These are phyloP conservation scores for Larix sibirica DNA, from an alignment of 83 land plant species.

Conservation along the genomic window DNA sequence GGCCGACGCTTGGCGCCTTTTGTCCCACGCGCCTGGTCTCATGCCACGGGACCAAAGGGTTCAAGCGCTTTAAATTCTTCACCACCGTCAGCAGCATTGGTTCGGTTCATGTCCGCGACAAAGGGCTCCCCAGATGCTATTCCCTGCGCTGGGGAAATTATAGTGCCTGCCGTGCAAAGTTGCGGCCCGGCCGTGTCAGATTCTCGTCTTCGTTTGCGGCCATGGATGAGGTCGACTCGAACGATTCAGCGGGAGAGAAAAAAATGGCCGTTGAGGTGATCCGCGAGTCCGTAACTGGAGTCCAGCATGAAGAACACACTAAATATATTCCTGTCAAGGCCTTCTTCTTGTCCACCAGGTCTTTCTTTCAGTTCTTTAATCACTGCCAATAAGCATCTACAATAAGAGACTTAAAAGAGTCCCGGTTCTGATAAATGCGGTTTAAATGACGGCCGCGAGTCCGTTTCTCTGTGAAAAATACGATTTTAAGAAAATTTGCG, in stretches of 20 bases:
- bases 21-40: neutral
- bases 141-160: neutral
- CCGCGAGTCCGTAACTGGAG: neutral
- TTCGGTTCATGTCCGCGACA: neutral
- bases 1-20: neutral
- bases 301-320: neutral
- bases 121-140: neutral
- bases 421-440: too few relatives aligned
- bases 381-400: too few relatives aligned
- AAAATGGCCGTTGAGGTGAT: neutral
- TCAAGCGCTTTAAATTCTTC: neutral
- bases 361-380: neutral
- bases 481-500: too few relatives aligned
- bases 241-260: neutral
- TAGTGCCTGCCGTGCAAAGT: neutral
- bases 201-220: constrained; percentile 1
- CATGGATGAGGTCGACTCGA: neutral
- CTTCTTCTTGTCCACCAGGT: constrained; percentile 9
- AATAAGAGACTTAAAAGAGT: too few relatives aligned
- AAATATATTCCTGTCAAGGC: constrained; percentile 7
- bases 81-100: neutral
- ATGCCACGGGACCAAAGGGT: neutral
- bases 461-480: too few relatives aligned
- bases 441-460: too few relatives aligned
- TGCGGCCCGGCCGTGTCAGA: neutral